Evolutionary conservation across 345 rosid species (phyloP), one percentile per base, ranked within the genome.

Genomic region (Camelina neglecta): DNA sequence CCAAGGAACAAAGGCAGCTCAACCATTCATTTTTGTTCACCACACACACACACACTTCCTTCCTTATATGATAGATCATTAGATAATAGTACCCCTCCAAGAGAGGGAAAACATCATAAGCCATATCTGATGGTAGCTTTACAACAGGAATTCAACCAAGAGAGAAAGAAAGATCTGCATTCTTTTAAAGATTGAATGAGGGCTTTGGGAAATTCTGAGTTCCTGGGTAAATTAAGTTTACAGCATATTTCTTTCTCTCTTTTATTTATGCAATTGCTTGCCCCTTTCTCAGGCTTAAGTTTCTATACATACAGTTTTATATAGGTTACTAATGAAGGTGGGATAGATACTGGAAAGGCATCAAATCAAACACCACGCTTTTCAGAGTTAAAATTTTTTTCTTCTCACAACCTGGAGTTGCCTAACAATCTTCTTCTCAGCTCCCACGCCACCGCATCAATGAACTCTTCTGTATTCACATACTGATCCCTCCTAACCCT

Each of bases 401-500:
- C 71, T 56, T 36, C 31, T 74, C 72, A 75, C 67, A 75, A 60
- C 54, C 8, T 75, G 15, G 73, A 67, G 87, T 84, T 91, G 78
- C 91, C 58, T 72, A 76, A 48, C 65, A 90, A 67, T 66, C 83
- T 86, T 62, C 71, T 75, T 63, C 80, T 84, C 65, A 88, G 81
- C 79, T 85, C 89, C 63, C 80, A 83, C 11, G 89, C 93, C 48
- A 90, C 91, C 21, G 89, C 87, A 56, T 88, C 93, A 39, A 90
- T 85, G 83, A 90, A 90, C 79, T 88, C 89, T 69, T 88, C 91
- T 0, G 93, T 90, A 69, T 82, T 90, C 67, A 86, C 81, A 81
- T 83, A 88, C 20, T 75, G 79, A 12, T 71, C 83, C 81, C 89
- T 84, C 16, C 54, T 21, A 39, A 85, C 77, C 85, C 93, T 88